These are phyloP conservation scores for Fraxinus angustifolia DNA, from an alignment of 305 asterid species.

Conservation along the genomic window DNA sequence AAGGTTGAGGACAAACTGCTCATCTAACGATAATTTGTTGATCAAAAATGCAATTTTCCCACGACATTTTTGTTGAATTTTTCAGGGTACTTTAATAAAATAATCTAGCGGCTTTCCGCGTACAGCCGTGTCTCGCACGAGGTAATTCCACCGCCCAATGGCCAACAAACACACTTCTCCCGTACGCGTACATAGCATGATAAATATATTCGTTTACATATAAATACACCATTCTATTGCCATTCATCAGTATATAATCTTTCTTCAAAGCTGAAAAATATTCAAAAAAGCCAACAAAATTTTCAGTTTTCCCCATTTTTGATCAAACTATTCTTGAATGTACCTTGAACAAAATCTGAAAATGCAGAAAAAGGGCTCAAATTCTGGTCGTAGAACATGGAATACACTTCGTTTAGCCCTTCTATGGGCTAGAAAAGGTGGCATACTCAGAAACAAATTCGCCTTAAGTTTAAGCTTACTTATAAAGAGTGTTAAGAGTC, in stretches of 20 bases:
- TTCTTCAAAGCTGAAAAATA: not conserved
- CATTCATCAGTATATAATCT: not conserved
- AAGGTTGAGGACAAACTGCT: not conserved
- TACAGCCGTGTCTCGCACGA: conserved; percentile 30
- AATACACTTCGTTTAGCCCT: conserved; percentile 52
- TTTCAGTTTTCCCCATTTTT: not conserved
- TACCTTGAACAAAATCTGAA: not conserved
- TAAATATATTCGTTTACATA: not conserved
- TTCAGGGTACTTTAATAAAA: not conserved
- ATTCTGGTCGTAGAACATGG: conserved; percentile 42
- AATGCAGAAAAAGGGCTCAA: conserved; percentile 41
- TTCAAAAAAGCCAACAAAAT: conserved; percentile 11
- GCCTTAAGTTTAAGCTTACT: conserved; percentile 28
- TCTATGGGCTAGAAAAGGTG: conserved; percentile 61
- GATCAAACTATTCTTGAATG: not conserved
- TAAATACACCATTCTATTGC: not conserved
- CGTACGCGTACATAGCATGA: conserved; percentile 2
- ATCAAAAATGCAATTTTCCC: not conserved
- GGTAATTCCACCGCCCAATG: conserved; percentile 22
- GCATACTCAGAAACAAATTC: conserved; percentile 37
- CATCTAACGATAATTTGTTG: not conserved
- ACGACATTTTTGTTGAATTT: not conserved
- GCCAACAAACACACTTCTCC: not conserved
- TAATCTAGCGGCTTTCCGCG: conserved; percentile 10
- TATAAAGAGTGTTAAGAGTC: conserved; percentile 36